Percentiles rank a stretch among this genome's conserved stretches.
Conservation (phyloP, 2,329 filamentous ascomycete genomes). For the Alternaria incomplexa region DNA sequence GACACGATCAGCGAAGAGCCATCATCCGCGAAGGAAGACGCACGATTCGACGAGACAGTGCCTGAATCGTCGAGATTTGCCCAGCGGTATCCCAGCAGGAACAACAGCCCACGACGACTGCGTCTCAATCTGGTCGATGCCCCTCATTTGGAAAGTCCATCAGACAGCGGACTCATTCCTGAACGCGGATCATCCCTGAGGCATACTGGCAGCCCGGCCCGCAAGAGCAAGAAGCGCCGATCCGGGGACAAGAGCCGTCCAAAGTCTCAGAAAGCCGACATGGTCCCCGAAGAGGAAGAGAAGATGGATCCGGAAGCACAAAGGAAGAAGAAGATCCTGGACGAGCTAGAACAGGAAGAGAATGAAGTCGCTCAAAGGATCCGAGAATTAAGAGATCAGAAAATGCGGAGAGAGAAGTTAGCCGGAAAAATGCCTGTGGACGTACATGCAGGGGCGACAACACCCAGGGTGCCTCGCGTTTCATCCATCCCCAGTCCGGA, state of each 20-base stretch:
- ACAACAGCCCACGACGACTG: slow-evolving; percentile 39
- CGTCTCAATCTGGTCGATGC: slow-evolving; percentile 34
- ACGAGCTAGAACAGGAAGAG: slow-evolving; percentile 52
- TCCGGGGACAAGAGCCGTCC: slow-evolving; percentile 29
- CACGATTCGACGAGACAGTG: slow-evolving; percentile 8
- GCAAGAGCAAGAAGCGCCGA: slow-evolving; percentile 37
- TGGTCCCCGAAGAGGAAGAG: slow-evolving; percentile 35
- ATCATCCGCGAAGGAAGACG: slow-evolving; percentile 15
- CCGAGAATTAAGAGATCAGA: slow-evolving; percentile 63
- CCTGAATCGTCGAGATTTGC: slow-evolving; percentile 37
- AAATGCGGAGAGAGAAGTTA: slow-evolving; percentile 59
- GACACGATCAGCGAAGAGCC: slow-evolving; percentile 49
- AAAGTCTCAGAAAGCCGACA: slow-evolving; percentile 36
- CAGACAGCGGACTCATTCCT: slow-evolving; percentile 40
- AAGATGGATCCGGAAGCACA: slow-evolving; percentile 29
- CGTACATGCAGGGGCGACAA: slow-evolving; percentile 50
- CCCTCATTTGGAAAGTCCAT: slow-evolving; percentile 31
- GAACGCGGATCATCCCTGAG: slow-evolving; percentile 42
- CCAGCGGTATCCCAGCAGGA: slow-evolving; percentile 40
- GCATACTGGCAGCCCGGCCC: slow-evolving; percentile 42
- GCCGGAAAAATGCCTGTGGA: slow-evolving; percentile 40
- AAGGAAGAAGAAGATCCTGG: slow-evolving; percentile 38
- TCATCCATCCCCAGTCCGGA: slow-evolving; percentile 38
- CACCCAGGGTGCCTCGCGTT: slow-evolving; percentile 42
- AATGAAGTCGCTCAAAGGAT: slow-evolving; percentile 65